Percentiles rank a stretch among this genome's conserved stretches.
phyloP scores from a whole-genome alignment of 768 basidiomycete species.

The Mycena rosella region DNA sequence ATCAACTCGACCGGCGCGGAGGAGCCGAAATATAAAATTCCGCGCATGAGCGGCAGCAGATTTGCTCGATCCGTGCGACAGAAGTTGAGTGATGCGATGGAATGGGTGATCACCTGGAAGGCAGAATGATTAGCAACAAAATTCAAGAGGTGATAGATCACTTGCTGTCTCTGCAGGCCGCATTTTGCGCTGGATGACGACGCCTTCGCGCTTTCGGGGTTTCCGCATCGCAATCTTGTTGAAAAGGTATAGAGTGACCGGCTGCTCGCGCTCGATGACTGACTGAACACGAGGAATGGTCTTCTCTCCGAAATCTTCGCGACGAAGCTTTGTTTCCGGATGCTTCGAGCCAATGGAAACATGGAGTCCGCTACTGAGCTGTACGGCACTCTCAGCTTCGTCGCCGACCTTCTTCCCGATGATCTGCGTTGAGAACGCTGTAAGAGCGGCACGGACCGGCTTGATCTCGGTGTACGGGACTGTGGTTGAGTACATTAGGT shows the following conservation, averaged over 20 bases:
- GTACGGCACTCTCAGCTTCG: slow-evolving; percentile 17
- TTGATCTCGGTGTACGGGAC: slow-evolving; percentile 6
- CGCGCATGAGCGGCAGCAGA: slow-evolving; percentile 37
- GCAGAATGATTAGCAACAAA: not conserved
- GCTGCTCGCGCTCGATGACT: not conserved
- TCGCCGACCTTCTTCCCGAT: slow-evolving; percentile 14
- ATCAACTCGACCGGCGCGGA: slow-evolving; percentile 35
- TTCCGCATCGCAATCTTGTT: slow-evolving; percentile 1
- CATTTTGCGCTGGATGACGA: not conserved
- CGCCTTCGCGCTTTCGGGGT: slow-evolving; percentile 18
- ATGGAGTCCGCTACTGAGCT: slow-evolving; percentile 12
- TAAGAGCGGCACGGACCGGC: slow-evolving; percentile 20
- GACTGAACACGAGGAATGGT: slow-evolving; percentile 13
- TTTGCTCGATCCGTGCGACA: slow-evolving; percentile 37
- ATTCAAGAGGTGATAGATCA: not conserved
- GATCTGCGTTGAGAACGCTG: slow-evolving; percentile 1
- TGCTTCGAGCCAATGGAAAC: slow-evolving; percentile 1
- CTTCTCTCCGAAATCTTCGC: not conserved
- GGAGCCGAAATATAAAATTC: slow-evolving; percentile 37
- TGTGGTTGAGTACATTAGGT: slow-evolving; percentile 14
- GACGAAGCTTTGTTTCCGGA: not conserved
- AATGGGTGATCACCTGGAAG: slow-evolving; percentile 24
- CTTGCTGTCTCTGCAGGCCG: not conserved
- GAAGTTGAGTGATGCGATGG: slow-evolving; percentile 26
- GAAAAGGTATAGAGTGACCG: not conserved